These are phyloP conservation scores for Aspergillus novoparasiticus DNA, from an alignment of 2,329 filamentous ascomycete genomes.

Conservation along the genomic window DNA sequence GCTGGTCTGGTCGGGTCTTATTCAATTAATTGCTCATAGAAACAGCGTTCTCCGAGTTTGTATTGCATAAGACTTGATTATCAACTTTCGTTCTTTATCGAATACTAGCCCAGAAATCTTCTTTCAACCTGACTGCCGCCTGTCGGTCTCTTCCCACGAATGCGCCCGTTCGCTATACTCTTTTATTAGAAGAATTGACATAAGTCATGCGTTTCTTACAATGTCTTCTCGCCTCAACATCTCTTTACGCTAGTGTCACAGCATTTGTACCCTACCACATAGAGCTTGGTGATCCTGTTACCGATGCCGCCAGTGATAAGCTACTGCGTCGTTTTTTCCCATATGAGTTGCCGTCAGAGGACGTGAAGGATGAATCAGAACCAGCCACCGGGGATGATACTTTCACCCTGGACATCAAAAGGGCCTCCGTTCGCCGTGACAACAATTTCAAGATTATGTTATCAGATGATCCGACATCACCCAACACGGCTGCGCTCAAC, in stretches of 20 bases:
- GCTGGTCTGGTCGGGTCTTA: background rate
- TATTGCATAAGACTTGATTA: background rate
- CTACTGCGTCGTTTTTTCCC: conserved; percentile 38
- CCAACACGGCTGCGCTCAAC: conserved; percentile 54
- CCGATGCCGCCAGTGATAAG: conserved; percentile 20
- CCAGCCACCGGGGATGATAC: conserved; percentile 19
- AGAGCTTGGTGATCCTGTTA: conserved; percentile 21
- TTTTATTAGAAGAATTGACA: conserved; percentile 11
- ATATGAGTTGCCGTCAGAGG: conserved; percentile 23
- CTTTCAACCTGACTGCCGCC: background rate
- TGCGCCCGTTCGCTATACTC: conserved; percentile 3
- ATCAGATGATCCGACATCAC: conserved; percentile 41
- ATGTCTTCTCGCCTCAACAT: conserved; percentile 36
- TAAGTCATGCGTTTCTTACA: conserved; percentile 40
- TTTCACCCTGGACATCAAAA: conserved; percentile 42
- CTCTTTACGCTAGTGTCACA: conserved; percentile 36
- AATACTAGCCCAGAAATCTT: background rate
- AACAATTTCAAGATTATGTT: conserved; percentile 52
- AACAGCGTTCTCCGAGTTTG: no score
- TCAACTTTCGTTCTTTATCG: background rate
- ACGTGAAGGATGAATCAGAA: conserved; percentile 22
- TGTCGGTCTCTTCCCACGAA: conserved; percentile 4
- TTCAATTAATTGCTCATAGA: background rate
- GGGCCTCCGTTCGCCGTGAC: conserved; percentile 44
- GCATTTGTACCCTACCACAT: conserved; percentile 49